These are phyloP conservation scores for Hanseniaspora lachancei DNA, from an alignment of 805 yeast species.

Conservation along the genomic window DNA sequence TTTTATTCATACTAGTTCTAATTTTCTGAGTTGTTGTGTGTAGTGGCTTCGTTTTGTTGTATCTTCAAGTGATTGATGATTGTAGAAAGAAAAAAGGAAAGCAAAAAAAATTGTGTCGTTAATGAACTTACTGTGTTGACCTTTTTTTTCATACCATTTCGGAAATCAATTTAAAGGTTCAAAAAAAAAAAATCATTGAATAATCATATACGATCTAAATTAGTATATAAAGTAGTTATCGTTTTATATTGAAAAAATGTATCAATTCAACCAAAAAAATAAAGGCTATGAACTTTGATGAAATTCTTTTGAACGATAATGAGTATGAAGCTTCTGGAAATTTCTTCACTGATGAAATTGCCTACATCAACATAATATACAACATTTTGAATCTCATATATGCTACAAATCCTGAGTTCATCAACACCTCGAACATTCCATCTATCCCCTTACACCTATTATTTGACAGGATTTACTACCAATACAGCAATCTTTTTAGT, in stretches of 20 bases:
- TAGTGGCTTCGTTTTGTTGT: too few relatives aligned
- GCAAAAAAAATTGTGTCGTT: too few relatives aligned
- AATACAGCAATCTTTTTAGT: slow-evolving; percentile 3
- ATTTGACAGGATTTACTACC: slow-evolving; percentile 8
- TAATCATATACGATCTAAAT: too few relatives aligned
- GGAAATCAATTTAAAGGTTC: too few relatives aligned
- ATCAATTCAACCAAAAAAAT: not conserved
- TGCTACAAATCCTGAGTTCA: not conserved
- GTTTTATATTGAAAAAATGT: not conserved
- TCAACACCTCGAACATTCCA: not conserved
- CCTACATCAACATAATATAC: slow-evolving; percentile 9
- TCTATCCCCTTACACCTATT: not conserved
- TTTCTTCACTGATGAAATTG: slow-evolving; percentile 5
- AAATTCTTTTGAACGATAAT: not conserved
- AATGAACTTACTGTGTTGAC: too few relatives aligned
- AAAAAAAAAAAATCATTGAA: too few relatives aligned
- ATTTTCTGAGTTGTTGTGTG: not conserved
- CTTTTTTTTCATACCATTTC: too few relatives aligned
- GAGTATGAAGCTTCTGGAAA: not conserved
- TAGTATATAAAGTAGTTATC: too few relatives aligned
- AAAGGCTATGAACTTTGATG: not conserved
- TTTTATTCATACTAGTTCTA: not conserved
- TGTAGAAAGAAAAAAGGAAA: too few relatives aligned
- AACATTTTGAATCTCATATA: slow-evolving; percentile 9
- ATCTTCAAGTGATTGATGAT: too few relatives aligned